Evolutionary conservation across 1,284 basidiomycete species (phyloP), one percentile per base, ranked within the genome.

Genomic region (Trametes versicolor): DNA sequence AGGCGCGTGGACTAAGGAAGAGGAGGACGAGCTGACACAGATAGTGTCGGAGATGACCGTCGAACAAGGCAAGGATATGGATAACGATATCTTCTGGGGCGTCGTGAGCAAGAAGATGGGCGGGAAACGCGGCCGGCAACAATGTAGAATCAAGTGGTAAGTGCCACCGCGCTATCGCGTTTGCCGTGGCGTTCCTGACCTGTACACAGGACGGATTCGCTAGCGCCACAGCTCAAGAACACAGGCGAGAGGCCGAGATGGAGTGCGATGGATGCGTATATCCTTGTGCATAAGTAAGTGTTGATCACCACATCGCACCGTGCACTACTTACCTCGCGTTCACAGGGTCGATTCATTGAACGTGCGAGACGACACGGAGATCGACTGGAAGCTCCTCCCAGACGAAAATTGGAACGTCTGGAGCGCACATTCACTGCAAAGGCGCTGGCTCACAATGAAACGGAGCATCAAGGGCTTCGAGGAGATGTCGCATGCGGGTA

Each of bases 121-220:
- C 47, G 87, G 87, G 25, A 87, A 77, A 59, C 84, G 94, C 55
- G 88, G 88, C 36, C 82, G 92, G 70, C 89, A 93, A 69, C 94
- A 96, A 75, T 94, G 93, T 78, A 82, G 94, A 58, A 92, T 91
- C 51, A 95, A 95, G 84, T 95, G 93, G 92, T 91, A 65, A 39
- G 74, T 25, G 58, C 41, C 25, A 6, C 60, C 25, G 29, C 29
- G 29, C 29, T 32, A 32, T 4, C 29, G 29, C 29, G n/a, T 23
- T 19, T 32, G 37, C 7, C 48, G 58, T 49, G 37, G 12, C 29
- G 7, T 6, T 17, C 7, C 29, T 32, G 32, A 50, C 54, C 21
- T 59, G 56, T 43, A 25, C 48, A 0, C 62, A 93, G 91, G 91
- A 90, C 87, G 36, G 92, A 94, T 76, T 84, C 86, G 0, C 77